Evolutionary conservation across 805 yeast species (phyloP), one percentile per base, ranked within the genome.

Genomic region (Barnettozyma salicaria): DNA sequence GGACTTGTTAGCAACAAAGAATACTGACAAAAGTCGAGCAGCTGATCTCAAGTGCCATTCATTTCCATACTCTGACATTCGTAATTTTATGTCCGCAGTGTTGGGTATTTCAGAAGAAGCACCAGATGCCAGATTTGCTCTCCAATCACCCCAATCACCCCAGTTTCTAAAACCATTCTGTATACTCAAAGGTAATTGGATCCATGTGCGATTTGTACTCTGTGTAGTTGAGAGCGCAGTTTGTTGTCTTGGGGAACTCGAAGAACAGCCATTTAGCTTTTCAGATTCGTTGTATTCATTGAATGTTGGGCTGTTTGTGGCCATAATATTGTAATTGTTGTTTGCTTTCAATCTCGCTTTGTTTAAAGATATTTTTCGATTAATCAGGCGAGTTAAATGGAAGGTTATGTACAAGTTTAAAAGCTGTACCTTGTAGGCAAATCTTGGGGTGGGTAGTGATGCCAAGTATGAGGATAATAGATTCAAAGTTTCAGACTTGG

Each of bases 41-140:
- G 88, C 86, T 0, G 86, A 68, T 36, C 70, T 65, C 23, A 89
- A 63, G 45, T 81, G 88, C 96, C 96, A 90, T 52, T 85, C 88
- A 42, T 72, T 70, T 0, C 84, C 80, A 56, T 89, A 89, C 47
- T 75, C 77, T 27, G 71, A 71, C 5, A 78, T 55, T 36, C 62
- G 65, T 10, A 78, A 53, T 45, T 52, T 65, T 24, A 60, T 48
- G 14, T 48, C 54, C 11, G 47, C n/a, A 4, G 28, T 31, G 12
- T 33, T 42, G 9, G 27, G 21, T 5, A 30, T 36, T 18, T 36
- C 26, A 8, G 31, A 10, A 6, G 22, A 4, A 19, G 35, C 19
- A 3, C 27, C 18, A 20, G 18, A 16, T 13, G 36, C 28, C n/a
- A 37, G 14, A 1, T 20, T 30, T n/a, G 32, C 22, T 25, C 24